These are phyloP conservation scores for Striga asiatica DNA, from an alignment of 257 asterid species.

Conservation along the genomic window DNA sequence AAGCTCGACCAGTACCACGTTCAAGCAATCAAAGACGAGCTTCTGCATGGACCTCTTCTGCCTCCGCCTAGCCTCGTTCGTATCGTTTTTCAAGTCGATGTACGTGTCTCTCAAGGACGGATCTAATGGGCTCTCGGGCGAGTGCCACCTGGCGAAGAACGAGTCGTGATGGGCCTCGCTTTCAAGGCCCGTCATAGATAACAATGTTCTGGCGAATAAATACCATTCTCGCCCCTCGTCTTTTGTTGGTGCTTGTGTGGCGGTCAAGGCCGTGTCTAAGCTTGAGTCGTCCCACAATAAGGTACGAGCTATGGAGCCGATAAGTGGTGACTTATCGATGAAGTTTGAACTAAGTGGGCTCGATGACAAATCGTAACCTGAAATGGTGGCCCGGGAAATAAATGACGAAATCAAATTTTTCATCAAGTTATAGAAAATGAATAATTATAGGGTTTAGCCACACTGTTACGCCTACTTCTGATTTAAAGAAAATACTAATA, in stretches of 20 bases:
- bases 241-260: too few relatives aligned
- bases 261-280: too few relatives aligned
- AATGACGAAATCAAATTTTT: conserved; percentile 1
- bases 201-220: conserved; percentile 45
- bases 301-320: conserved; percentile 82
- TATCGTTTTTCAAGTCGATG: conserved; percentile 34
- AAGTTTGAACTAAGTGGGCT: conserved; percentile 43
- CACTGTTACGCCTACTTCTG: too few relatives aligned
- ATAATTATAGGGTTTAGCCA: too few relatives aligned
- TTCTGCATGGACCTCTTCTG: conserved; percentile 65
- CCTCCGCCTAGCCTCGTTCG: conserved; percentile 69
- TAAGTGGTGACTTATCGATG: conserved; percentile 93
- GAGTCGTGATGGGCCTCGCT: conserved; percentile 32
- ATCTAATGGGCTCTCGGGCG: conserved; percentile 72
- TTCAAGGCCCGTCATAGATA: conserved; percentile 59
- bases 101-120: conserved; percentile 70
- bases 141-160: conserved; percentile 51
- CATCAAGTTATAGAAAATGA: too few relatives aligned
- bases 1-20: conserved; percentile 49
- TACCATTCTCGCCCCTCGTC: conserved; percentile 66
- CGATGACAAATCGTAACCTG: conserved; percentile 45
- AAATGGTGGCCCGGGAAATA: conserved; percentile 3
- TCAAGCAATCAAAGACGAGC: conserved; percentile 76
- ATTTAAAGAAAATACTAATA: too few relatives aligned
- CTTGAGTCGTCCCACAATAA: conserved; percentile 58